Evolutionary conservation across 768 basidiomycete species (phyloP).

Genomic region (Ramaria sp.): DNA sequence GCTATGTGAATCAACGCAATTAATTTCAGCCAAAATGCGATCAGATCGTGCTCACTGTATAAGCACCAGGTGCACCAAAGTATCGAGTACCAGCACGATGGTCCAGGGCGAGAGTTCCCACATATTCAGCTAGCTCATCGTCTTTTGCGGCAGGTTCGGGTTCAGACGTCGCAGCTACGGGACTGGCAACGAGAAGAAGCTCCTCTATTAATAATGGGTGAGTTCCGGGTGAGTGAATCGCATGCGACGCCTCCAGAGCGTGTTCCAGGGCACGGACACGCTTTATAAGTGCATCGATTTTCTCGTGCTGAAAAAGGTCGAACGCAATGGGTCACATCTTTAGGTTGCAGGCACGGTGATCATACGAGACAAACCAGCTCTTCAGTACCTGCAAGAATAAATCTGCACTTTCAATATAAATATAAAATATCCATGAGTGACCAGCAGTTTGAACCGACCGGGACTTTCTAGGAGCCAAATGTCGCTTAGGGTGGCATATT

Average conservation of each 20-base stretch:
- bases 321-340: not conserved
- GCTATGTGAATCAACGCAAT: not conserved
- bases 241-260: conserved; percentile 45
- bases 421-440: not conserved
- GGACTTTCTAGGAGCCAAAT: not conserved
- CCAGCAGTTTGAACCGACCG: not conserved
- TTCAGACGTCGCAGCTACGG: conserved; percentile 25
- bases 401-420: no score
- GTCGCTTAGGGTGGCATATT: conserved; percentile 2
- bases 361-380: conserved; percentile 5
- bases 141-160: conserved; percentile 22
- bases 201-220: conserved; percentile 55
- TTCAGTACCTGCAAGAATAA: conserved; percentile 14
- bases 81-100: not conserved
- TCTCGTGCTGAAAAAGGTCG: conserved; percentile 35
- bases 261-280: conserved; percentile 61
- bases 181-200: conserved; percentile 55
- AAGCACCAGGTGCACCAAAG: conserved; percentile 3
- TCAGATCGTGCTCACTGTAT: not conserved
- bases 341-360: not conserved
- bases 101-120: conserved; percentile 36
- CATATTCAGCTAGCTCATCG: conserved; percentile 36
- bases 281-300: conserved; percentile 47
- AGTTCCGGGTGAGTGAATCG: conserved; percentile 32
- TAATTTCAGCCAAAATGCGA: not conserved